Conservation (phyloP, 2,329 filamentous ascomycete species). For the Trichoderma sp. region DNA sequence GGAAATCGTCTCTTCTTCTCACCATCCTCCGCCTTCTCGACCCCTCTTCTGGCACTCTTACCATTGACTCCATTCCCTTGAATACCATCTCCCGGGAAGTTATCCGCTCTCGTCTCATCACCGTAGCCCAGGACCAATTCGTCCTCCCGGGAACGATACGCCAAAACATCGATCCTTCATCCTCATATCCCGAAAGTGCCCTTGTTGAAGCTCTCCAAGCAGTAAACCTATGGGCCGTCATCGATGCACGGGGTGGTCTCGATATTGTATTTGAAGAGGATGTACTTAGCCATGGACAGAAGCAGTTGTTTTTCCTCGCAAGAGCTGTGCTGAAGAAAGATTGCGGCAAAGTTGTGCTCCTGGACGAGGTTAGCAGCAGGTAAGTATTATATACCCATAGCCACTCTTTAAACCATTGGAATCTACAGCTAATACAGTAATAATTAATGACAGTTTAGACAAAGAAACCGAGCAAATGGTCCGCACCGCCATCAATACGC, state of each 20-base stretch:
- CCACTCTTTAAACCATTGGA: not conserved
- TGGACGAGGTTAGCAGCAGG: slow-evolving; percentile 47
- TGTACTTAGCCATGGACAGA: slow-evolving; percentile 48
- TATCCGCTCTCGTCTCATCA: slow-evolving; percentile 47
- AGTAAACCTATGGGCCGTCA: slow-evolving; percentile 44
- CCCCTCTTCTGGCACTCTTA: slow-evolving; percentile 40
- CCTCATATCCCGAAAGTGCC: slow-evolving; percentile 36
- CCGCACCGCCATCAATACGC: slow-evolving; percentile 37
- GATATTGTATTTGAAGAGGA: slow-evolving; percentile 40
- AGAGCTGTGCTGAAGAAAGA: slow-evolving; percentile 46
- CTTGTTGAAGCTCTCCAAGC: slow-evolving; percentile 46
- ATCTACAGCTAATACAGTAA: slow-evolving; percentile 18
- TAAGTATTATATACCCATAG: slow-evolving; percentile 23
- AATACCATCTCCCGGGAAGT: slow-evolving; percentile 43
- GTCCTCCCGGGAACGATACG: slow-evolving; percentile 50
- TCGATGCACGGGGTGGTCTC: slow-evolving; percentile 44
- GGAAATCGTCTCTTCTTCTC: slow-evolving; percentile 53
- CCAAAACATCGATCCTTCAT: slow-evolving; percentile 49
- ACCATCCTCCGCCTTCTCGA: slow-evolving; percentile 53
- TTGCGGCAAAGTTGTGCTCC: slow-evolving; percentile 44
- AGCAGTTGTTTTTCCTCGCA: slow-evolving; percentile 53
- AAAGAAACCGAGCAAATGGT: slow-evolving; percentile 38
- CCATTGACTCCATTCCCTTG: slow-evolving; percentile 48
- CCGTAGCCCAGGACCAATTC: slow-evolving; percentile 54
- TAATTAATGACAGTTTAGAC: slow-evolving; percentile 35